Evolutionary conservation across 306 rosid species (phyloP).

Genomic region (Gillenia trifoliata): DNA sequence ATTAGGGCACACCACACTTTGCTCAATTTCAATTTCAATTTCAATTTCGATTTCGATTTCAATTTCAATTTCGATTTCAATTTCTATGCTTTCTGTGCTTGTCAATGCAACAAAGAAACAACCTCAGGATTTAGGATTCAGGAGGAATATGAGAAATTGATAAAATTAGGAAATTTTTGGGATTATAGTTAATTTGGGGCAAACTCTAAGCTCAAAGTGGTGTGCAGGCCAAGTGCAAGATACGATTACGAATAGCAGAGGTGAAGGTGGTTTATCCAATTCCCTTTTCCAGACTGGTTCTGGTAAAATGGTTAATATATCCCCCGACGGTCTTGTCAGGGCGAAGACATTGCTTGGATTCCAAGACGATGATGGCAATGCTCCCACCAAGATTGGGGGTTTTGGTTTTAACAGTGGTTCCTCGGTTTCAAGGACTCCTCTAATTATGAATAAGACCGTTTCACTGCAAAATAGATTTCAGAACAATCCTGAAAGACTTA

Average conservation of each 20-base stretch:
- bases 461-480: slow-evolving; percentile 19
- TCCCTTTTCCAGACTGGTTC: slow-evolving; percentile 76
- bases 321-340: slow-evolving; percentile 53
- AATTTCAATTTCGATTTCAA: not conserved
- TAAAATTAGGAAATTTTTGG: not conserved
- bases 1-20: not conserved
- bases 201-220: not conserved
- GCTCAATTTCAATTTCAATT: not conserved
- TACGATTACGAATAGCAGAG: not conserved
- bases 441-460: slow-evolving; percentile 10
- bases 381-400: slow-evolving; percentile 23
- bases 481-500: slow-evolving; percentile 22
- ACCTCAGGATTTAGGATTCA: no score
- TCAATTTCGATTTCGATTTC: not conserved
- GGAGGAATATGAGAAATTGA: not conserved
- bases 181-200: no score
- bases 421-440: slow-evolving; percentile 23
- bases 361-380: slow-evolving; percentile 27
- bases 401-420: slow-evolving; percentile 12
- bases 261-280: slow-evolving; percentile 40
- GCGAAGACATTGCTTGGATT: slow-evolving; percentile 68
- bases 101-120: no score
- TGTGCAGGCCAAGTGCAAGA: slow-evolving; percentile 41
- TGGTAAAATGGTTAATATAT: slow-evolving; percentile 64
- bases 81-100: no score